These are phyloP conservation scores for Cryptosporidium baileyi DNA, from an alignment of 169 alveolate species.

Conservation along the genomic window DNA sequence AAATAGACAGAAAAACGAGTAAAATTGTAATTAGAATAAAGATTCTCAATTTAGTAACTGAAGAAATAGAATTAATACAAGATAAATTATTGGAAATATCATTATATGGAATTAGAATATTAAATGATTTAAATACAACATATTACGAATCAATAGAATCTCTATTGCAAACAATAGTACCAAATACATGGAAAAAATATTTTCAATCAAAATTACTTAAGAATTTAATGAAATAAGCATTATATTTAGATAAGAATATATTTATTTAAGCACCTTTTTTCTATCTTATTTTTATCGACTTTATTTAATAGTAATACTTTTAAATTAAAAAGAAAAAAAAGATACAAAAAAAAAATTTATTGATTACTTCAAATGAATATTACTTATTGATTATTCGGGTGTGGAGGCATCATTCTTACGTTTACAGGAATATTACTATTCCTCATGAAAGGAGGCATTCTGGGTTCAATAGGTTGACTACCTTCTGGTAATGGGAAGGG, in stretches of 20 bases:
- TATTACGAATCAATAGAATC: constrained; percentile 45
- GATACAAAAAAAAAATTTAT: not conserved
- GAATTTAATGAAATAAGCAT: too few relatives aligned
- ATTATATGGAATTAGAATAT: not conserved
- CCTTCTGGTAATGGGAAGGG: constrained; percentile 70
- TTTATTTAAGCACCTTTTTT: not conserved
- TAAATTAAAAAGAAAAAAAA: too few relatives aligned
- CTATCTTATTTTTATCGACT: too few relatives aligned
- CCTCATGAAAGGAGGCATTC: constrained; percentile 66
- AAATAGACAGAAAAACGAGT: not conserved
- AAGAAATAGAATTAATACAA: not conserved
- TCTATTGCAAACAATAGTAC: not conserved
- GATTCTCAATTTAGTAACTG: not conserved
- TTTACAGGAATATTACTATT: constrained; percentile 48
- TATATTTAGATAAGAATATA: too few relatives aligned
- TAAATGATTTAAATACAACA: not conserved
- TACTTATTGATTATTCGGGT: constrained; percentile 26
- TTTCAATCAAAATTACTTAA: constrained; percentile 1
- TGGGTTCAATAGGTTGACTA: constrained; percentile 63
- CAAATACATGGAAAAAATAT: constrained; percentile 22
- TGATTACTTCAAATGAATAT: not conserved
- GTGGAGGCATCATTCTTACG: constrained; percentile 69
- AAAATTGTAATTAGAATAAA: not conserved
- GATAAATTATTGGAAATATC: constrained; percentile 5
- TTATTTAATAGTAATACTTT: too few relatives aligned